These are phyloP conservation scores for Metschnikowia noctiluminum DNA, from an alignment of 805 yeast species.

Conservation along the genomic window DNA sequence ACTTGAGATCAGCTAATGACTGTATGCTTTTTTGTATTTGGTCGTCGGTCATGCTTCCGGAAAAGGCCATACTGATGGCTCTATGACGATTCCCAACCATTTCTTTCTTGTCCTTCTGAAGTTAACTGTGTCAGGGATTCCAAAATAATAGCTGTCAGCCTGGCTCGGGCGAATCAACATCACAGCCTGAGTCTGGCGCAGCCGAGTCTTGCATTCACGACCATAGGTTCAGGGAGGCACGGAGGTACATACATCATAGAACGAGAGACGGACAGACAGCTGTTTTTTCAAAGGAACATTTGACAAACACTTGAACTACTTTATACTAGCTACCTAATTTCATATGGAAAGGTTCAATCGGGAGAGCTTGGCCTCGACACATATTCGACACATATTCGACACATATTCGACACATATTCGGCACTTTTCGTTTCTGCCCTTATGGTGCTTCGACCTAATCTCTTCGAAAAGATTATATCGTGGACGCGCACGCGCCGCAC, in stretches of 20 bases:
- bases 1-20: conserved; percentile 32
- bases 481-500: neutral
- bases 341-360: too few relatives aligned
- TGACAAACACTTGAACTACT: neutral
- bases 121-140: neutral
- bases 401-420: too few relatives aligned
- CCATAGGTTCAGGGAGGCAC: neutral
- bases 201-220: neutral
- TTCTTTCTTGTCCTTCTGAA: neutral
- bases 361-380: too few relatives aligned
- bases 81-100: conserved; percentile 23
- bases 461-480: neutral
- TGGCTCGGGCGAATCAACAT: too few relatives aligned
- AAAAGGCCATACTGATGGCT: conserved; percentile 23
- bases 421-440: too few relatives aligned
- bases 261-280: neutral
- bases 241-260: neutral
- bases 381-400: too few relatives aligned
- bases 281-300: neutral
- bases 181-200: too few relatives aligned
- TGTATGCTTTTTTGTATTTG: conserved; percentile 16
- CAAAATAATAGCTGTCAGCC: too few relatives aligned
- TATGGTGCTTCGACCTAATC: too few relatives aligned
- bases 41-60: conserved; percentile 18
- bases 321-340: too few relatives aligned